Base-by-base conservation (phyloP, 495 filamentous ascomycete genomes). In the Penicillium canariense region DNA sequence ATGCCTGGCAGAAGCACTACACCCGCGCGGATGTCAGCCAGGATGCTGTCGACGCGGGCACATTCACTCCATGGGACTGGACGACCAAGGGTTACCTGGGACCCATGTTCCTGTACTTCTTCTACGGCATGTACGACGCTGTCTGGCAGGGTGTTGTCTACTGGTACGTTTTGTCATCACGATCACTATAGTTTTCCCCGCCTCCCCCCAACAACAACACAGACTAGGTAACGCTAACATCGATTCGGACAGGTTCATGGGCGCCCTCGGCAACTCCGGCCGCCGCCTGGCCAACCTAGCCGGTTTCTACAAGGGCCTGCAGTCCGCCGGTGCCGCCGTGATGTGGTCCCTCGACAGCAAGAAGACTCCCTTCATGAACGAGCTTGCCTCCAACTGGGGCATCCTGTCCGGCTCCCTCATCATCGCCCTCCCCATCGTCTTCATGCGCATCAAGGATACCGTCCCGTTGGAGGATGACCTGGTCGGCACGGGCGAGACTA, bases 281-380 rank as follows among this genome's bases (percentile, higher is more conserved):
- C 87, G 91, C 61, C 92, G 90, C 62, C 83, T 91, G 14, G 91
- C 91, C 70, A 94, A 96, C 76, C 84, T 91, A 61, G 84, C 89
- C 14, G 91, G 91, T 42, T 96, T 91, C 77, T 96, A 96, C 82
- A 96, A 96, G 65, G 90, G 89, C 39, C 84, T 96, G 55, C 91
- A 96, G 68, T 91, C 88, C 18, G 89, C 89, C 15, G 91, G 90
- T 47, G 81, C 86, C 2, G 90, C 89, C 18, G 81, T 96, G 40
- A 87, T 87, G 61, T 96, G 84, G 86, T 78, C 83, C n/a, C 62
- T 90, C 42, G 91, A 96, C 54, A 77, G 77, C 11, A 46, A 81
- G 18, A 74, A 81, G 39, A 72, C 75, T 14, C 73, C 85, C 5
- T 95, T 80, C 69, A 80, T 84, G 68, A 69, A 60, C 42, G 69